A percentile compares a stretch with the other conserved stretches of the same genome.
These are phyloP conservation scores for Vaccinium vitisidaea DNA, from an alignment of 148 eudicot species.

Conservation along the genomic window DNA sequence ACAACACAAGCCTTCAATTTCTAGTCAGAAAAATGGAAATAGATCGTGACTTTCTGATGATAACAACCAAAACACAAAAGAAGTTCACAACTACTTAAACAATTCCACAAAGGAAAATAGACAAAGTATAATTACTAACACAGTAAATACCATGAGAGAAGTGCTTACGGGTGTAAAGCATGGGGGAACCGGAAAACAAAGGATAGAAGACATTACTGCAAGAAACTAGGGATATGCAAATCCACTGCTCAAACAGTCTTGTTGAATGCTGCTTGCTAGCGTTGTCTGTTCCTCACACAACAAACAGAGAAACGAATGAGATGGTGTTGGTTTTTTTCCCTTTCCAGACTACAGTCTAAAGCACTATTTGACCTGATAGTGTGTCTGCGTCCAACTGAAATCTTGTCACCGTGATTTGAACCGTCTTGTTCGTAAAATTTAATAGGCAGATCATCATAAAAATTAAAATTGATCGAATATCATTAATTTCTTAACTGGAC, in stretches of 20 bases:
- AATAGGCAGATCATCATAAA: no score
- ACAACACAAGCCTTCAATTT: neutral
- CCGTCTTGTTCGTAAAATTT: no score
- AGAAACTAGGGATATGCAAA: neutral
- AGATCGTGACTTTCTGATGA: neutral
- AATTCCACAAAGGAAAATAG: neutral
- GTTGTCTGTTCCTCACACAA: neutral
- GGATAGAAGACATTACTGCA: slow-evolving; percentile 8
- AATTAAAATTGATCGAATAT: no score
- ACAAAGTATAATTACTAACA: neutral
- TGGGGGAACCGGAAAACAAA: neutral
- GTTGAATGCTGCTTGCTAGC: neutral
- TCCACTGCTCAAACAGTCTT: neutral
- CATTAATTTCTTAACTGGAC: no score
- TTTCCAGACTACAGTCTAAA: no score
- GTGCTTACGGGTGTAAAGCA: neutral
- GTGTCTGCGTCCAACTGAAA: no score
- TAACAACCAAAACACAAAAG: neutral
- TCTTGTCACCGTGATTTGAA: no score
- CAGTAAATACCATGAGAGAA: neutral
- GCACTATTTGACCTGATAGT: no score
- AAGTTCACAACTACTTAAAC: neutral
- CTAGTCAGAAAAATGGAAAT: neutral
- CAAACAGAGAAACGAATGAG: neutral
- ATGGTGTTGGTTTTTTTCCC: no score